Evolutionary conservation across 2,329 filamentous ascomycete genomes (phyloP).

Genomic region (Claviceps purpurea): DNA sequence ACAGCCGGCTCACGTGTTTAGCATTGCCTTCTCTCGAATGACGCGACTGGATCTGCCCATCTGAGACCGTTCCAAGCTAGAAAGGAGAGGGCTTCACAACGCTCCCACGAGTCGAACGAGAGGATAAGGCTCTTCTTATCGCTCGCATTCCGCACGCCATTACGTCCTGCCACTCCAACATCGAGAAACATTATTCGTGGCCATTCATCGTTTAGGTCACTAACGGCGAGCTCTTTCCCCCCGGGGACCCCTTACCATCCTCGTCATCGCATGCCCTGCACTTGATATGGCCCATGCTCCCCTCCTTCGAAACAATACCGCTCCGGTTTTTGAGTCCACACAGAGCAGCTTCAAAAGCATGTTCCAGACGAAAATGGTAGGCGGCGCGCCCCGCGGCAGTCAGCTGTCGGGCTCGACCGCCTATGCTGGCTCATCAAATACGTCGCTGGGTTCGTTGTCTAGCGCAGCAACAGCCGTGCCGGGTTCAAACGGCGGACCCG

Average conservation of each 20-base stretch:
- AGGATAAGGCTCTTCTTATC: neutral
- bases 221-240: conserved; percentile 3
- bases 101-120: conserved; percentile 2
- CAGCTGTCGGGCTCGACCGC: conserved; percentile 50
- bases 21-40: conserved; percentile 6
- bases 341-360: conserved; percentile 28
- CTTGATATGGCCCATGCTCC: conserved; percentile 46
- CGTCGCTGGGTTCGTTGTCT: conserved; percentile 36
- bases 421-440: conserved; percentile 38
- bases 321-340: conserved; percentile 38
- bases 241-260: neutral
- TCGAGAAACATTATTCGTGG: neutral
- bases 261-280: conserved; percentile 26
- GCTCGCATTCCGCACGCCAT: conserved; percentile 1
- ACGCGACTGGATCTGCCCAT: conserved; percentile 5
- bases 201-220: neutral
- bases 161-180: neutral
- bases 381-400: conserved; percentile 41
- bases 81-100: conserved; percentile 5
- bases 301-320: conserved; percentile 44
- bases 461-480: conserved; percentile 29
- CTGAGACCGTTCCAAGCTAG: conserved; percentile 7
- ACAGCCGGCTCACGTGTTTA: neutral
- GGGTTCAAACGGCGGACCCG: conserved; percentile 40
- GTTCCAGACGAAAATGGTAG: conserved; percentile 34